A percentile compares a stretch with the other conserved stretches of the same genome.
Evolutionary conservation across 2,329 filamentous ascomycete species (phyloP).

Genomic region (Paraconiothyrium sp.): DNA sequence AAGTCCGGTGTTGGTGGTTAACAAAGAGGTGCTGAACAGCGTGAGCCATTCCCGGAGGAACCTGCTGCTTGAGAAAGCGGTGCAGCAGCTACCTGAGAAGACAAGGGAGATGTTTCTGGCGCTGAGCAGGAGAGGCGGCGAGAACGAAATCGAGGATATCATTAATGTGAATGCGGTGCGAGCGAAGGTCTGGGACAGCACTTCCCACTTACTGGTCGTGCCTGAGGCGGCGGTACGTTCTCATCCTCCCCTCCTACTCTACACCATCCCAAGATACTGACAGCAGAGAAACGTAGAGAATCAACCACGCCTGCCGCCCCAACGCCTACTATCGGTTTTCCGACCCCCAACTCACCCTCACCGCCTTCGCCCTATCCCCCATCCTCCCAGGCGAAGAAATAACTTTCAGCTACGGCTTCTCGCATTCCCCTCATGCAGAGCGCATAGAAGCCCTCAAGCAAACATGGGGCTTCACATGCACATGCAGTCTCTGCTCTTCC

Average conservation of each 20-base stretch:
- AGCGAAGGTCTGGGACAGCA: slow-evolving; percentile 32
- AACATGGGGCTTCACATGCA: slow-evolving; percentile 43
- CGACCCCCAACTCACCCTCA: slow-evolving; percentile 37
- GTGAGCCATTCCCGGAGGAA: slow-evolving; percentile 19
- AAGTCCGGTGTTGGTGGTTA: slow-evolving; percentile 36
- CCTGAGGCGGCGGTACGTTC: slow-evolving; percentile 43
- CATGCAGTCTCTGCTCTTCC: slow-evolving; percentile 41
- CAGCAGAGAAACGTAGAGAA: slow-evolving; percentile 23
- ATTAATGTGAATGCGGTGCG: slow-evolving; percentile 36
- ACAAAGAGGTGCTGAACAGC: slow-evolving; percentile 24
- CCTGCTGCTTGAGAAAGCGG: slow-evolving; percentile 28
- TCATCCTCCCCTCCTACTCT: background rate
- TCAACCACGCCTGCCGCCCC: slow-evolving; percentile 48
- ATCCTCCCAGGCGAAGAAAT: slow-evolving; percentile 43
- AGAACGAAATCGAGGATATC: slow-evolving; percentile 32
- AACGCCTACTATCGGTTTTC: slow-evolving; percentile 47
- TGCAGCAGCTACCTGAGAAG: slow-evolving; percentile 35
- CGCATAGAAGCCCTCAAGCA: slow-evolving; percentile 32
- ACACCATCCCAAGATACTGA: background rate
- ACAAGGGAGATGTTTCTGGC: slow-evolving; percentile 26
- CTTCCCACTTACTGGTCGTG: slow-evolving; percentile 31
- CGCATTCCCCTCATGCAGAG: slow-evolving; percentile 23
- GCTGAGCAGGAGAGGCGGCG: slow-evolving; percentile 30
- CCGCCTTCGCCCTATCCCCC: slow-evolving; percentile 38
- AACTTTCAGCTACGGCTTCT: slow-evolving; percentile 43